phyloP scores from a whole-genome alignment of 805 yeast species.

The Candida odintsovae region DNA sequence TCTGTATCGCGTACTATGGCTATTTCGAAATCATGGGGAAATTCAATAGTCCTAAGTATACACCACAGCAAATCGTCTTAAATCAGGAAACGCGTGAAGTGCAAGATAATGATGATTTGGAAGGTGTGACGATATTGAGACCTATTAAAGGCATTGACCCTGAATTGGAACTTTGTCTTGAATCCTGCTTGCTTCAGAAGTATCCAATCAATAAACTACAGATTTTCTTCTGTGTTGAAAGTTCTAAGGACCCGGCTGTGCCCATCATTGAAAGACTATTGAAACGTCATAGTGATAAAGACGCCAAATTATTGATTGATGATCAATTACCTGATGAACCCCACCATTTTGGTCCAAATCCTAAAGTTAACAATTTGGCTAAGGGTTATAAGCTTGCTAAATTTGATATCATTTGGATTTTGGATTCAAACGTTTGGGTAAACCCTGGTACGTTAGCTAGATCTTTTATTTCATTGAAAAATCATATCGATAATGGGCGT shows the following conservation, averaged over 20 bases:
- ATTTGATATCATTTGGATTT: constrained; percentile 74
- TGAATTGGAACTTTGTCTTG: constrained; percentile 62
- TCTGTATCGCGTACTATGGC: constrained; percentile 16
- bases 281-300: constrained; percentile 46
- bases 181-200: constrained; percentile 60
- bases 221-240: constrained; percentile 72
- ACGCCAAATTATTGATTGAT: constrained; percentile 55
- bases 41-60: constrained; percentile 14
- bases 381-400: constrained; percentile 69
- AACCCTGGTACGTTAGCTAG: constrained; percentile 56
- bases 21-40: constrained; percentile 19
- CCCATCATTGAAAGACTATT: constrained; percentile 48
- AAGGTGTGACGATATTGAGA: constrained; percentile 71
- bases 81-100: constrained; percentile 4
- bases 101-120: constrained; percentile 32
- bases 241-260: constrained; percentile 56
- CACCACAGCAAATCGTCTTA: constrained; percentile 7
- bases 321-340: constrained; percentile 30
- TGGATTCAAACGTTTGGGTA: constrained; percentile 84
- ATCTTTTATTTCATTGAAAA: constrained; percentile 48
- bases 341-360: constrained; percentile 70
- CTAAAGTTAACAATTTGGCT: constrained; percentile 82
- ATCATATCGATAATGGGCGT: constrained; percentile 48
- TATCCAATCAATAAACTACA: constrained; percentile 60
- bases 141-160: constrained; percentile 85